Evolutionary conservation across 495 filamentous ascomycete genomes (phyloP), one percentile per base, ranked within the genome.

Genomic region (Trichocladium uniseriatum): DNA sequence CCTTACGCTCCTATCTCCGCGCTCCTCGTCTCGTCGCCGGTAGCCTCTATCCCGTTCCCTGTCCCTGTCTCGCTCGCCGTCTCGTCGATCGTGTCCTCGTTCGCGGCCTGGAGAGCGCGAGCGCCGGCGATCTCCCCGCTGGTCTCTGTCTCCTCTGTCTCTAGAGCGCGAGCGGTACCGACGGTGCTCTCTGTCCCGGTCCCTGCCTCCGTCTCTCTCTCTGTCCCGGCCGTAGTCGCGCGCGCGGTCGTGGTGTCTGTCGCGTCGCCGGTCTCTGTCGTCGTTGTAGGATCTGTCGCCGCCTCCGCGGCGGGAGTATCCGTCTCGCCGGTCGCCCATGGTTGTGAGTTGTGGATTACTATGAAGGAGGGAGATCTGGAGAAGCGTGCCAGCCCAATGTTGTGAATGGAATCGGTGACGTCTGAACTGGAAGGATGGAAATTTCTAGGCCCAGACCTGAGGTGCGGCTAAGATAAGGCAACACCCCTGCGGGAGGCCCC

Each of bases 81-180:
- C 52, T 18, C 62, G 56, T 18, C 57, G 53, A 11, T 68, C 65
- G 31, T 64, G 50, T 15, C 70, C 66, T 43, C 70, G 59, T 18
- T 65, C 63, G 19, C 71, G 66, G 8, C 63, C 55, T 0, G 67
- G 64, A 8, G 61, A 60, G 14, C 60, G 59, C 10, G 63, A 58
- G 20, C 60, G 62, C 19, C 54, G 49, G 48, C 60, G 58, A 38
- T 51, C 46, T 11, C 31, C 19, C 11, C 18, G 2, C 11, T 14
- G 31, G 37, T 66, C 54, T 22, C 55, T 53, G 42, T 67, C 69
- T 48, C 56, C 59, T 20, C 60, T 55, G 34, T 72, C 67, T 44
- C 60, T 63, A 0, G 69, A 74, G 39, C 69, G 59, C 0, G 69
- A 72, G 43, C 65, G 69, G 38, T 66, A 65, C 47, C 59, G 53